Conservation (phyloP, 1,284 basidiomycete species). For the Testicularia cyperi region DNA sequence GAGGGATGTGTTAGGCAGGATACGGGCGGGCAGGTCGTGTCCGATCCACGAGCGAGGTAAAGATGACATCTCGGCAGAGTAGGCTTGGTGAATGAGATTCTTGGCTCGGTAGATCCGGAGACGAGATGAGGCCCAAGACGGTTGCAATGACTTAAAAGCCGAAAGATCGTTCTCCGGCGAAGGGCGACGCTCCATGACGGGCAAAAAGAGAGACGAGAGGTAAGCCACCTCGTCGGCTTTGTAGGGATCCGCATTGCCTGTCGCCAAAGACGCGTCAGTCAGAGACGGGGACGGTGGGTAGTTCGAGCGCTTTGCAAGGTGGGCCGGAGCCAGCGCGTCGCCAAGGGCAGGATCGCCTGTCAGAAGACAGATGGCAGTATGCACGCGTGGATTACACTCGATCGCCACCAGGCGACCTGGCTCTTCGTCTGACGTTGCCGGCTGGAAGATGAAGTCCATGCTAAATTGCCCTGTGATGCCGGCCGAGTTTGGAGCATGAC, state of each 20-base stretch:
- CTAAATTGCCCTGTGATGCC: slow-evolving; percentile 62
- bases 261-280: too few species aligned
- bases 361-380: slow-evolving; percentile 62
- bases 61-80: slow-evolving; percentile 25
- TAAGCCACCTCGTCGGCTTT: slow-evolving; percentile 20
- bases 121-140: slow-evolving; percentile 22
- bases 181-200: slow-evolving; percentile 21
- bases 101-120: slow-evolving; percentile 16
- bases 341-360: slow-evolving; percentile 31
- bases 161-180: slow-evolving; percentile 2
- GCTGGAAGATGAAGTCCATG: slow-evolving; percentile 62
- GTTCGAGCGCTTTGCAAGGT: slow-evolving; percentile 1
- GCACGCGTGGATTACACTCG: slow-evolving; percentile 63
- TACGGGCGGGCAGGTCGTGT: slow-evolving; percentile 60
- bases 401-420: slow-evolving; percentile 61
- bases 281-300: too few species aligned
- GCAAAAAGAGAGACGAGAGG: slow-evolving; percentile 22
- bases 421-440: slow-evolving; percentile 38
- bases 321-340: slow-evolving; percentile 16
- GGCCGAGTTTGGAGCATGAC: slow-evolving; percentile 9
- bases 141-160: slow-evolving; percentile 7
- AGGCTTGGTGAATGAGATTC: slow-evolving; percentile 25
- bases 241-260: background rate
- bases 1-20: slow-evolving; percentile 34
- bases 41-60: slow-evolving; percentile 59